These are phyloP conservation scores for Phlegmacium glaucopus DNA, from an alignment of 768 basidiomycete genomes.

Conservation along the genomic window DNA sequence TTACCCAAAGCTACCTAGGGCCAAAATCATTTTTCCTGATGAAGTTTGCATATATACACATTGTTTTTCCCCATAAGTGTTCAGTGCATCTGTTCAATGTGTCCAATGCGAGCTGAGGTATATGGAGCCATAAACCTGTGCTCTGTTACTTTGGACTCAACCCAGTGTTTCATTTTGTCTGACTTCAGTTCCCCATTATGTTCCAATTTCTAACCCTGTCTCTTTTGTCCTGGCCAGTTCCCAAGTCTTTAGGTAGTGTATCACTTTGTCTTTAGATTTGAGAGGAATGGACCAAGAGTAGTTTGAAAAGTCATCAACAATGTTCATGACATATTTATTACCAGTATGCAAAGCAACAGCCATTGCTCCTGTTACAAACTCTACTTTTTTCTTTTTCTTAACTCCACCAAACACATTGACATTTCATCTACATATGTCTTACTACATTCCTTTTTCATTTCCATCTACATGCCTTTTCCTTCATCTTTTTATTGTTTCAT, in stretches of 20 bases:
- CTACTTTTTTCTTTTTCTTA: too few species aligned
- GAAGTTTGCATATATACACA: conserved; percentile 18
- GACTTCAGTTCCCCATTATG: conserved; percentile 13
- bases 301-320: conserved; percentile 28
- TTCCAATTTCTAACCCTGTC: conserved; percentile 12
- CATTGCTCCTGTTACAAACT: conserved; percentile 16
- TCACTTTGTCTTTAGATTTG: conserved; percentile 13
- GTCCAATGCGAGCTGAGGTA: conserved; percentile 30
- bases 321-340: conserved; percentile 24
- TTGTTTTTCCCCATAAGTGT: conserved; percentile 27
- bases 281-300: conserved; percentile 27
- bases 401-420: too few species aligned
- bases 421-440: too few species aligned
- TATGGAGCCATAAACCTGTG: conserved; percentile 22
- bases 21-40: too few species aligned
- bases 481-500: too few species aligned
- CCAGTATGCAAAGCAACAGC: conserved; percentile 15
- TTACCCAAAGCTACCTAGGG: too few species aligned
- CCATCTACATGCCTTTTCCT: too few species aligned
- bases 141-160: not conserved
- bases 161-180: conserved; percentile 13
- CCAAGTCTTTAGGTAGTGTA: conserved; percentile 23
- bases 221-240: conserved; percentile 12
- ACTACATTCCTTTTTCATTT: too few species aligned
- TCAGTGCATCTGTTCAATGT: conserved; percentile 30